Evolutionary conservation across 495 filamentous ascomycete genomes (phyloP), one percentile per base, ranked within the genome.

Genomic region (Trichoderma asperelloides): DNA sequence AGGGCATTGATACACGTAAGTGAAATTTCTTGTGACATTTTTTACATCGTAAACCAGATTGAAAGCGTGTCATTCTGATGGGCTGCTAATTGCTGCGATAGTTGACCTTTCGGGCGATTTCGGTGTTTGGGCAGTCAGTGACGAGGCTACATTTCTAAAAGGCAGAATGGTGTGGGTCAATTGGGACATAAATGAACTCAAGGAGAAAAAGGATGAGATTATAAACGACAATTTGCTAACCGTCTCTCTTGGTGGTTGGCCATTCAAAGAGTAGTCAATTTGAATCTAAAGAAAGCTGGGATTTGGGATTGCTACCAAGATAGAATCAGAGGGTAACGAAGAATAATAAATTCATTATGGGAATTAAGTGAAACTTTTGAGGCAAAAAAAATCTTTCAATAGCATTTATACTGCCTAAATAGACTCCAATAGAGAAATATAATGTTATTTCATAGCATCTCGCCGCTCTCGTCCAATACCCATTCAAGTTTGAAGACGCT

Each of bases 141-240:
- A 70, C 2, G 77, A 83, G 65, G 77, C 78, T 3, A 67, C 65
- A 7, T 81, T 80, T 66, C 68, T 82, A 30, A 76, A 72, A 21
- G 78, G 78, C 5, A 76, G 72, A 63, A 72, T 75, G 16, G 71
- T 79, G 0, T 81, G 73, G 71, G 71, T 71, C 2, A 81, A 81
- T 66, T 84, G 80, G 80, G 82, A 83, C 70, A 78, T 82, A 6
- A 75, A 78, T 9, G 80, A 82, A 70, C 68, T 84, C 57, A 71
- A 70, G 43, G 68, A 41, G 11, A 30, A 60, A 13, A 67, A 63
- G 66, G 51, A 67, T 16, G 55, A 67, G 27, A 67, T 67, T 47
- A 23, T 47, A 0, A 63, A 39, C 4, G 16, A 18, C 23, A n/a
- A 25, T 7, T n/a, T 55, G 4, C 21, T 55, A 1, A 55, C 16